Conservation (phyloP, 129 eudicot species). For the Saposhnikovia divaricata region DNA sequence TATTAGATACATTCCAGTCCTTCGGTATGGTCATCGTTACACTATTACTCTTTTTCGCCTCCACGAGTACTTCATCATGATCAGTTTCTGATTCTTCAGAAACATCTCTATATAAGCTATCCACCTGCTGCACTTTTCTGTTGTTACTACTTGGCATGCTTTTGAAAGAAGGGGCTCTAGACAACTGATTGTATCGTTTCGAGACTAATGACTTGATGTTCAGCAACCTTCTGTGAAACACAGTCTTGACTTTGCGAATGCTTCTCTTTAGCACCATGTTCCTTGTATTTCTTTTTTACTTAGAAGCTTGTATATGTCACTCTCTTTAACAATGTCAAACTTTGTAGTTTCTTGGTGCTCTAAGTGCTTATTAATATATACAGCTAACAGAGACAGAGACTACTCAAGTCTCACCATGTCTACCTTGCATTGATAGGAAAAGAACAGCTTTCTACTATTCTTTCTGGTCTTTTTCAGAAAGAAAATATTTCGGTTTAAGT, state of each 20-base stretch:
- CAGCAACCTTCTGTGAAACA: slow-evolving; percentile 35
- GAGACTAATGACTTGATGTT: slow-evolving; percentile 46
- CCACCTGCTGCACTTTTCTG: slow-evolving; percentile 39
- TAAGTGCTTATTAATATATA: neutral
- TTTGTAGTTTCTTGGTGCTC: neutral
- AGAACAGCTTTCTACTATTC: slow-evolving; percentile 1
- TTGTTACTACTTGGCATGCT: slow-evolving; percentile 21
- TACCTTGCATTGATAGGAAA: slow-evolving; percentile 16
- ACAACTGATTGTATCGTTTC: slow-evolving; percentile 39
- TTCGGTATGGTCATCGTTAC: slow-evolving; percentile 7
- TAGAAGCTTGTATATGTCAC: neutral
- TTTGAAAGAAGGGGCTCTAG: slow-evolving; percentile 35
- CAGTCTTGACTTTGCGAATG: slow-evolving; percentile 44
- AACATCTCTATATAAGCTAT: slow-evolving; percentile 36
- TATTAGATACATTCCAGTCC: slow-evolving; percentile 23
- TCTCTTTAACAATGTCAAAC: slow-evolving; percentile 12
- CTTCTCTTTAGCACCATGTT: slow-evolving; percentile 46
- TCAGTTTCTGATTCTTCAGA: slow-evolving; percentile 32
- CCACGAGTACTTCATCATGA: neutral
- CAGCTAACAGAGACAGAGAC: slow-evolving; percentile 20
- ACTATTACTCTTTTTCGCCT: slow-evolving; percentile 14
- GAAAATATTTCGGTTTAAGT: neutral
- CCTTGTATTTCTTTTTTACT: slow-evolving; percentile 15
- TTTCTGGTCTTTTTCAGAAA: neutral
- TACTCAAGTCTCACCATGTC: slow-evolving; percentile 2